Evolutionary conservation across 768 basidiomycete species (phyloP).

Genomic region (Hirschioporus abietinus): DNA sequence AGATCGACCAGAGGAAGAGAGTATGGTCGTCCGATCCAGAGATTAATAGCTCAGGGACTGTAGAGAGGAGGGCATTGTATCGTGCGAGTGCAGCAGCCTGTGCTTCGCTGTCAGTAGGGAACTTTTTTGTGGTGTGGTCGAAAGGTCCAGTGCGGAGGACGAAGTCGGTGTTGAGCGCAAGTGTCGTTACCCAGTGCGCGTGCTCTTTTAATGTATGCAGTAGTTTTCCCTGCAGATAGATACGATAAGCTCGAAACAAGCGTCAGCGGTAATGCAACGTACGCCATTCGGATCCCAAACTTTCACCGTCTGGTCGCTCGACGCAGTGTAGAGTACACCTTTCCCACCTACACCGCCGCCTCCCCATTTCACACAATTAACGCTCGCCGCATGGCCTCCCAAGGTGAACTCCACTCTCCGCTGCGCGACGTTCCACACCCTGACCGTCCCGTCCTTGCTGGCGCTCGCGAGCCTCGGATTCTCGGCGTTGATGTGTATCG

Average conservation of each 20-base stretch:
- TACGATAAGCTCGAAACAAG: slow-evolving; percentile 3
- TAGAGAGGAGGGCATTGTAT: slow-evolving; percentile 64
- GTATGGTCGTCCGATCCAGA: slow-evolving; percentile 98
- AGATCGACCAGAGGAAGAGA: slow-evolving; percentile 90
- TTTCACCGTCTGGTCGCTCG: slow-evolving; percentile 89
- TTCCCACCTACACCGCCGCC: slow-evolving; percentile 63
- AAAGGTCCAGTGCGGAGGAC: slow-evolving; percentile 92
- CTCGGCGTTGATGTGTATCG: slow-evolving; percentile 82
- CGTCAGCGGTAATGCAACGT: slow-evolving; percentile 8
- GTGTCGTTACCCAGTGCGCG: slow-evolving; percentile 98
- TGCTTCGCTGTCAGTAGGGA: slow-evolving; percentile 78
- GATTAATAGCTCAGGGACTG: slow-evolving; percentile 75
- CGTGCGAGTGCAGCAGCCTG: slow-evolving; percentile 70
- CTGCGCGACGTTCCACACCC: slow-evolving; percentile 82
- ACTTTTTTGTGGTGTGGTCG: slow-evolving; percentile 79
- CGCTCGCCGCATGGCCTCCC: slow-evolving; percentile 89
- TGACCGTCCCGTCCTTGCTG: slow-evolving; percentile 93
- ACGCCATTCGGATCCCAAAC: slow-evolving; percentile 89
- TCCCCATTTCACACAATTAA: slow-evolving; percentile 96
- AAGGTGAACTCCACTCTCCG: slow-evolving; percentile 76
- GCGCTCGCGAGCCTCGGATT: slow-evolving; percentile 88
- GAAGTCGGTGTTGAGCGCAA: slow-evolving; percentile 93
- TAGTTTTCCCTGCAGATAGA: slow-evolving; percentile 60
- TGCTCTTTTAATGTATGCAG: slow-evolving; percentile 89
- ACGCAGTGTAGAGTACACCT: slow-evolving; percentile 90